These are phyloP conservation scores for Phytophthora pseudosyringae DNA, from an alignment of 352 stramenopile species.

Conservation along the genomic window DNA sequence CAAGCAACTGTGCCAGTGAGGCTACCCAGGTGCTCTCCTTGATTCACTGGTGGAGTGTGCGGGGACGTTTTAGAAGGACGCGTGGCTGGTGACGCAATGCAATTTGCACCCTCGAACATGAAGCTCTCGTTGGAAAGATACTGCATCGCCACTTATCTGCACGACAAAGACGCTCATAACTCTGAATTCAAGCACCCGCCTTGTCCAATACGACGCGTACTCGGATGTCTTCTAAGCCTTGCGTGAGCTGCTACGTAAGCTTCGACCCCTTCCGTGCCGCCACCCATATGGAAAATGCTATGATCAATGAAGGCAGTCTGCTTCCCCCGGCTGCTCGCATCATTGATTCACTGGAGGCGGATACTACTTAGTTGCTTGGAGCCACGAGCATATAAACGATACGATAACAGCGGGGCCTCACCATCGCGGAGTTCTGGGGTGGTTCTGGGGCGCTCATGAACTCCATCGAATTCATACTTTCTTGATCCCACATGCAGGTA, in stretches of 20 bases:
- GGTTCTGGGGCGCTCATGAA: not conserved
- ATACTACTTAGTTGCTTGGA: not conserved
- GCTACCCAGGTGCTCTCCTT: slow-evolving; percentile 31
- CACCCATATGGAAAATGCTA: slow-evolving; percentile 21
- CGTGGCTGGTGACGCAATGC: slow-evolving; percentile 12
- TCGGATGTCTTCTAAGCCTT: slow-evolving; percentile 39
- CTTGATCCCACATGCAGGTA: slow-evolving; percentile 11
- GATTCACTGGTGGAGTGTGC: slow-evolving; percentile 23
- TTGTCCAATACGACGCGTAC: slow-evolving; percentile 37
- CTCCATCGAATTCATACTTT: slow-evolving; percentile 8
- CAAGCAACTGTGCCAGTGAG: slow-evolving; percentile 30
- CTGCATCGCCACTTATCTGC: slow-evolving; percentile 13
- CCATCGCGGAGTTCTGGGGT: not conserved
- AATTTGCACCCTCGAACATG: slow-evolving; percentile 8
- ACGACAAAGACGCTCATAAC: slow-evolving; percentile 35
- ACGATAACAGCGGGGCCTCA: too few relatives aligned
- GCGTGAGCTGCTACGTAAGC: slow-evolving; percentile 8
- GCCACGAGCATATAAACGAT: not conserved
- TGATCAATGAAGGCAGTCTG: slow-evolving; percentile 36
- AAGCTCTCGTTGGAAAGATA: slow-evolving; percentile 11
- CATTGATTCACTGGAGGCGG: not conserved
- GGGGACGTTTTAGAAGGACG: slow-evolving; percentile 20
- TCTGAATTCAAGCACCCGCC: slow-evolving; percentile 19
- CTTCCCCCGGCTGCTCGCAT: slow-evolving; percentile 1
- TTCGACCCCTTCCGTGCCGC: slow-evolving; percentile 11